Evolutionary conservation across 2,329 filamentous ascomycete species (phyloP), one percentile per base, ranked within the genome.

Genomic region (Colletotrichum sublineola): DNA sequence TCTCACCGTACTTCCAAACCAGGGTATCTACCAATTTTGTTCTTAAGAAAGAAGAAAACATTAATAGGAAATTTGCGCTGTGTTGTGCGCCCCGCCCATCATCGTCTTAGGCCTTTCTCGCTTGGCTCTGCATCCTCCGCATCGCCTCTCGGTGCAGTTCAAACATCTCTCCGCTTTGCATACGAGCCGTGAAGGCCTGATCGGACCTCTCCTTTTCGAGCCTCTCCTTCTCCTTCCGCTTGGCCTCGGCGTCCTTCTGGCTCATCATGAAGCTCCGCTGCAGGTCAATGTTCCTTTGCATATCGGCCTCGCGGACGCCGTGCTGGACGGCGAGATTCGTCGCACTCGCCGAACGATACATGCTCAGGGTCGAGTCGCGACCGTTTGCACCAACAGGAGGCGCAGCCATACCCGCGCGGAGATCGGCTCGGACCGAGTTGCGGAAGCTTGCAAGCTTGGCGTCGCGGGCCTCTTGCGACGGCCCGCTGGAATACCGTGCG

Each of bases 61-160:
- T 18, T 18, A 20, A 5, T 14, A 57, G 36, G 18, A 29, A 46
- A 50, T 33, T 29, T 36, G 56, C 29, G 24, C 20, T 61, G 29
- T 20, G 56, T 20, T 48, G 20, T 48, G 46, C 46, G 20, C 46
- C n/a, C 9, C n/a, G 40, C 20, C 20, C 29, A 9, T 55, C 4
- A 42, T 29, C 38, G 6, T 48, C 60, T 72, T 24, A 74, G 20
- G 56, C 42, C 29, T 84, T 78, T 75, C 80, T 84, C 1, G 84
- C 83, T 33, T 79, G 76, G 46, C 81, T 82, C 77, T 97, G 95
- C 91, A 98, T 93, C 80, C 87, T 91, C 74, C 93, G 87, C 88
- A 98, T 88, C 1, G 92, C 93, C 74, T 95, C 92, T 29, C 92
- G 88, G 80, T 98, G 95, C 31, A 91, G 87, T 57, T 93, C 92